Percentiles rank a stretch among this genome's conserved stretches.
Conservation (phyloP, 495 filamentous ascomycete genomes). For the Neurospora tetrasperma region DNA sequence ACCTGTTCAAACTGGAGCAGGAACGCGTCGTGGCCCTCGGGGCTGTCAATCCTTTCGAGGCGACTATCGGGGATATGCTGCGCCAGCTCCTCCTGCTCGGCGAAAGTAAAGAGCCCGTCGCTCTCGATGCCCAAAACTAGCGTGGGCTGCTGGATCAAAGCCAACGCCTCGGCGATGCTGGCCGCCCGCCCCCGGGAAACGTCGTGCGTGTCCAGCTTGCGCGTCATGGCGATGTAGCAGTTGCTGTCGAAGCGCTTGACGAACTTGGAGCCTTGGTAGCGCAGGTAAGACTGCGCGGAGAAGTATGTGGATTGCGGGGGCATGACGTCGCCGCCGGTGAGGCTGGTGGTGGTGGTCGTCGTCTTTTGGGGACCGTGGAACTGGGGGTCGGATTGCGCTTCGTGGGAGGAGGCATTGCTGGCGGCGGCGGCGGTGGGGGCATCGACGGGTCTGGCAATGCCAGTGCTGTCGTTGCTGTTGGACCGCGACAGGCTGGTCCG, state of each 20-base stretch:
- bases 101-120: constrained; percentile 92
- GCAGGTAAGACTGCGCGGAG: constrained; percentile 92
- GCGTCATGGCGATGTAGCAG: constrained; percentile 97
- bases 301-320: constrained; percentile 74
- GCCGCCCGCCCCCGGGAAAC: constrained; percentile 61
- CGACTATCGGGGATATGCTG: constrained; percentile 67
- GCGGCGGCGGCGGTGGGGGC: constrained; percentile 26
- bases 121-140: constrained; percentile 87
- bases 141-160: constrained; percentile 73
- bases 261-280: constrained; percentile 96
- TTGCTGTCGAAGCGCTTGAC: constrained; percentile 95
- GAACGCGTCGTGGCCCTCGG: constrained; percentile 95
- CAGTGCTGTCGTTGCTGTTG: constrained; percentile 17
- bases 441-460: constrained; percentile 27
- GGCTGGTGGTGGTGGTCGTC: constrained; percentile 6
- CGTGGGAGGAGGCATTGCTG: neutral
- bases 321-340: constrained; percentile 31
- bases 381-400: constrained; percentile 52
- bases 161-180: constrained; percentile 62
- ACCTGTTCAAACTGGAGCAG: constrained; percentile 95
- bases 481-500: constrained; percentile 28
- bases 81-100: constrained; percentile 87
- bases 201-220: constrained; percentile 98
- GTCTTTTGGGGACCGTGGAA: constrained; percentile 53
- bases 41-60: constrained; percentile 77